phyloP scores from a whole-genome alignment of 352 stramenopile genomes.

The Pythium biforme region DNA sequence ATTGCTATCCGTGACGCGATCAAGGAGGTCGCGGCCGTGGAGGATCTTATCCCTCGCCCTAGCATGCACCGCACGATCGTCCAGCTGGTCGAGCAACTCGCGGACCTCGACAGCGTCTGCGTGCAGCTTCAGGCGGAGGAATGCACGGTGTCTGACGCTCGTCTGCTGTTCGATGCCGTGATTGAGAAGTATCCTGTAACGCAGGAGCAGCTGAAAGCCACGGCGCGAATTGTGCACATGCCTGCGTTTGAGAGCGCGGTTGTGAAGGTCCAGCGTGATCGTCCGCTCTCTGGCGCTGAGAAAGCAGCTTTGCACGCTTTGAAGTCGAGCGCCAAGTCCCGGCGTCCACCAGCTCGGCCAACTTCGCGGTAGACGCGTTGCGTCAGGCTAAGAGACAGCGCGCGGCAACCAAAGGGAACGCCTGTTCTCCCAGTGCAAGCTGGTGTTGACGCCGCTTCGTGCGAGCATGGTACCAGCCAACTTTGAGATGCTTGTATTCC shows the following conservation, averaged over 20 bases:
- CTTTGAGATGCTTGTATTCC: constrained; percentile 29
- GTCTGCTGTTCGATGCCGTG: constrained; percentile 5
- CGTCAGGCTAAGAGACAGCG: constrained; percentile 16
- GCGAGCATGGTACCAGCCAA: constrained; percentile 15
- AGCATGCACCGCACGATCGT: constrained; percentile 10
- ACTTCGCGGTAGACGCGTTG: constrained; percentile 12
- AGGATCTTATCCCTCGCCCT: constrained; percentile 9
- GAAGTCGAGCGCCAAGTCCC: too few species aligned
- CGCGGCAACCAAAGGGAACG: constrained; percentile 9
- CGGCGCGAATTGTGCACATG: constrained; percentile 18
- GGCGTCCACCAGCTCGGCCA: too few species aligned
- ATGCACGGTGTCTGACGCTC: not conserved
- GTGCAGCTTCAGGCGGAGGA: constrained; percentile 23
- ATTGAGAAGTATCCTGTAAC: constrained; percentile 26
- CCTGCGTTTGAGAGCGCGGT: constrained; percentile 15
- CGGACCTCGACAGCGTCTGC: constrained; percentile 27
- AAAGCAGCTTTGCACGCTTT: too few species aligned
- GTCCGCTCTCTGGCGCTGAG: too few species aligned
- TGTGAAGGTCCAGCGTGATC: constrained; percentile 15
- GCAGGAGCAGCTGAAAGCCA: constrained; percentile 7
- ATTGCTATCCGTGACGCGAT: constrained; percentile 2
- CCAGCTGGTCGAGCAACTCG: constrained; percentile 10
- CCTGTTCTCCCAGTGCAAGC: constrained; percentile 13
- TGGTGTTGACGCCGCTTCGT: constrained; percentile 4
- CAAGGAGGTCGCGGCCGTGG: not conserved